Conservation (phyloP, 176 grass and related monocot species). For the Paspalum notatum region DNA sequence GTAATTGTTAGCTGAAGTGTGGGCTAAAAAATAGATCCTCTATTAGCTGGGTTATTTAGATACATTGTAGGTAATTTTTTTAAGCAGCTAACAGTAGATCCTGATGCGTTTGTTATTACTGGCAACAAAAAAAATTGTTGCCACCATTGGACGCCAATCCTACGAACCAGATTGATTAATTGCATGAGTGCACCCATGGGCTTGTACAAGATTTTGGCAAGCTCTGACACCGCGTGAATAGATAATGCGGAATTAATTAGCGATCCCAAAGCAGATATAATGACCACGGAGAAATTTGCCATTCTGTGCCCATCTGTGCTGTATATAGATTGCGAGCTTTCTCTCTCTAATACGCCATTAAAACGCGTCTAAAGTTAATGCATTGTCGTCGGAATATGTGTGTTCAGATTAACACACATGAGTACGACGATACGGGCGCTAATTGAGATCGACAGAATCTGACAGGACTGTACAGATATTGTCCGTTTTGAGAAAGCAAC, state of each 20-base stretch:
- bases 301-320: not conserved
- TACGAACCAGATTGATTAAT: too few species aligned
- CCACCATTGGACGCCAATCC: too few species aligned
- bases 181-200: too few species aligned
- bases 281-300: not conserved
- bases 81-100: too few species aligned
- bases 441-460: slow-evolving; percentile 7
- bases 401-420: not conserved
- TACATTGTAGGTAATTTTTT: too few species aligned
- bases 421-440: not conserved
- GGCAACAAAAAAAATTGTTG: too few species aligned
- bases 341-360: not conserved
- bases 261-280: not conserved
- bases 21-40: too few species aligned
- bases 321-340: not conserved
- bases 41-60: too few species aligned
- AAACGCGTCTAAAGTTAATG: slow-evolving; percentile 20
- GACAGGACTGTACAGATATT: slow-evolving; percentile 23
- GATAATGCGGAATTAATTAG: not conserved
- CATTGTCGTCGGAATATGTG: slow-evolving; percentile 28
- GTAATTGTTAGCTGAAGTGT: too few species aligned
- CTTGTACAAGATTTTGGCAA: too few species aligned
- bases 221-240: not conserved
- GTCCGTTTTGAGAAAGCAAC: slow-evolving; percentile 44
- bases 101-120: too few species aligned